Conservation (phyloP, 345 rosid species). For the Schrenkiella parvula region DNA sequence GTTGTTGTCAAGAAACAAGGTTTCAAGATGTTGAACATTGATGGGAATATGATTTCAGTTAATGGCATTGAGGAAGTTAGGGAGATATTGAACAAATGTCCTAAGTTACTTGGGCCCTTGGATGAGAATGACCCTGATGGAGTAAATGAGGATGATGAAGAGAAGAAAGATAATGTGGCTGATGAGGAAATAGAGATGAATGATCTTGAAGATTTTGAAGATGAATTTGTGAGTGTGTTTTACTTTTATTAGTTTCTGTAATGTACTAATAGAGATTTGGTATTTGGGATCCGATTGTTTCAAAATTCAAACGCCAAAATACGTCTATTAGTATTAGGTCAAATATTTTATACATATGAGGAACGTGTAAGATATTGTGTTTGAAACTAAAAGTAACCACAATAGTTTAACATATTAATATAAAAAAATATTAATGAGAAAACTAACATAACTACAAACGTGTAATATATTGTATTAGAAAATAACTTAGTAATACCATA, state of each 20-base stretch:
- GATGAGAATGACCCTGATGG: conserved; percentile 67
- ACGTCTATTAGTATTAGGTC: no score
- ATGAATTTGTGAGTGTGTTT: conserved; percentile 12
- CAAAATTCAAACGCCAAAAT: no score
- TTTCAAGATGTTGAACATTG: conserved; percentile 55
- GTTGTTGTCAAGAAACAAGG: conserved; percentile 53
- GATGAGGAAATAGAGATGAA: neutral
- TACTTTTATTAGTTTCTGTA: conserved; percentile 11
- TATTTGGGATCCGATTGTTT: neutral
- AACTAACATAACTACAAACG: no score
- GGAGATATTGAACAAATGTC: conserved; percentile 53
- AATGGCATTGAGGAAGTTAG: conserved; percentile 67
- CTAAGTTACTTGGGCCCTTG: conserved; percentile 54
- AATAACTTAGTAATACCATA: neutral
- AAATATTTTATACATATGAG: neutral
- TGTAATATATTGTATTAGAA: no score
- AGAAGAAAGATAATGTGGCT: neutral
- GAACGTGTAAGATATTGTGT: neutral
- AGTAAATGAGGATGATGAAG: neutral
- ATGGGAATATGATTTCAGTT: conserved; percentile 59
- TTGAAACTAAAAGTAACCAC: neutral
- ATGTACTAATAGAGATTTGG: neutral
- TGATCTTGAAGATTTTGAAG: neutral
- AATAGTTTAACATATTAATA: neutral
- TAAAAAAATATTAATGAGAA: no score